phyloP scores from a whole-genome alignment of 306 rosid genomes.

The Inga laurina region DNA sequence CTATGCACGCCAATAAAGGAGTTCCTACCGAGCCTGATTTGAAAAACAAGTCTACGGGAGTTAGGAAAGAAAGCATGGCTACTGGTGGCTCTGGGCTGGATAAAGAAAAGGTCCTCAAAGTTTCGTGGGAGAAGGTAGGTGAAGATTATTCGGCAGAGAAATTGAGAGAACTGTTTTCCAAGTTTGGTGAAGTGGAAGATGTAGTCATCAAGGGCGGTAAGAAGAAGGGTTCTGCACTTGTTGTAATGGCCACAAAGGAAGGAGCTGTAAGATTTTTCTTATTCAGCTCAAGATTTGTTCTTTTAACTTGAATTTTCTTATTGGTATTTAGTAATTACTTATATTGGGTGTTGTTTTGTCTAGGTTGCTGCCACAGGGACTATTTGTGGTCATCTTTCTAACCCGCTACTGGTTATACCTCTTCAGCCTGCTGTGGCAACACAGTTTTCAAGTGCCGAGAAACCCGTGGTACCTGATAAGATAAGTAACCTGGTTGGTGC shows the following conservation, averaged over 20 bases:
- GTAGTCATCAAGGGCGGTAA: slow-evolving; percentile 73
- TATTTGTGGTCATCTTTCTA: slow-evolving; percentile 71
- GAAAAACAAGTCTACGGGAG: slow-evolving; percentile 37
- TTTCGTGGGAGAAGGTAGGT: slow-evolving; percentile 86
- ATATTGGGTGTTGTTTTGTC: slow-evolving; percentile 19
- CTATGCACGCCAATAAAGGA: slow-evolving; percentile 67
- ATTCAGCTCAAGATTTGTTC: background rate
- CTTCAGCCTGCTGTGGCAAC: slow-evolving; percentile 59
- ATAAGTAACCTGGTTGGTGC: slow-evolving; percentile 66
- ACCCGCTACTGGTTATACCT: slow-evolving; percentile 79
- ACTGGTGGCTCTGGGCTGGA: slow-evolving; percentile 46
- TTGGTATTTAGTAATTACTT: slow-evolving; percentile 15
- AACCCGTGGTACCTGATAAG: slow-evolving; percentile 46
- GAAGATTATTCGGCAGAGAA: slow-evolving; percentile 76
- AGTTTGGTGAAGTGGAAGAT: slow-evolving; percentile 89
- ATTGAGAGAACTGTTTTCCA: slow-evolving; percentile 65
- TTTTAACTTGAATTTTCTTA: background rate
- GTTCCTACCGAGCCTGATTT: slow-evolving; percentile 28
- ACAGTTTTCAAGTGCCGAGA: slow-evolving; percentile 45
- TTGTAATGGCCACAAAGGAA: slow-evolving; percentile 80
- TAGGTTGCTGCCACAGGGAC: slow-evolving; percentile 73
- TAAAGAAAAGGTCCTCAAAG: slow-evolving; percentile 76
- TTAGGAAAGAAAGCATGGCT: slow-evolving; percentile 40
- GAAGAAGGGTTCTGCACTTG: slow-evolving; percentile 88
- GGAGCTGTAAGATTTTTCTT: slow-evolving; percentile 67